These are phyloP conservation scores for Ogataea minuta DNA, from an alignment of 805 yeast species.

Conservation along the genomic window DNA sequence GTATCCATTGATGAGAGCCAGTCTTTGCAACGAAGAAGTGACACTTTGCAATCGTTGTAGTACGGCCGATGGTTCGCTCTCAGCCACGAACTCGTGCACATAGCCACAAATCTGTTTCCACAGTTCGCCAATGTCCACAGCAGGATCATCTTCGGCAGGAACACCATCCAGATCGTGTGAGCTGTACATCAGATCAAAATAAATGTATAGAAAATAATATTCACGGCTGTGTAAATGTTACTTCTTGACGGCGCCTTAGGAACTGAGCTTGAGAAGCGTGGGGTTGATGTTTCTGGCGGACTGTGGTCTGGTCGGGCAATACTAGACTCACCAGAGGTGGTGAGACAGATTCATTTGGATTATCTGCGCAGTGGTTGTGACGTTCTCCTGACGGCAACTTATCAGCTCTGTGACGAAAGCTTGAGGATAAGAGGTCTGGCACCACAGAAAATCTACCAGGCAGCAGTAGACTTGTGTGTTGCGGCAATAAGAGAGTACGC, in stretches of 20 bases:
- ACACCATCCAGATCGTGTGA: conserved; percentile 3
- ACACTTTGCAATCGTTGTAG: neutral
- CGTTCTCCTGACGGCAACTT: conserved; percentile 53
- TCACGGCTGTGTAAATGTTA: conserved; percentile 8
- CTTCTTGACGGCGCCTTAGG: conserved; percentile 67
- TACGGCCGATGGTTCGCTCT: neutral
- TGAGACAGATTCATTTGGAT: conserved; percentile 47
- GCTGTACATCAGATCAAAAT: neutral
- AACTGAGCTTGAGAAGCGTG: conserved; percentile 53
- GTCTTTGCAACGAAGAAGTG: neutral
- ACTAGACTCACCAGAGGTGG: conserved; percentile 40
- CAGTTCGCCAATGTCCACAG: conserved; percentile 6
- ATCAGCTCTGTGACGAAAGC: conserved; percentile 53
- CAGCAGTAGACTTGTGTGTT: conserved; percentile 26
- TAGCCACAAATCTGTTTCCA: conserved; percentile 1
- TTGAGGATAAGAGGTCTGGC: conserved; percentile 29
- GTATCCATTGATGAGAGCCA: conserved; percentile 1
- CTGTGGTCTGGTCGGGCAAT: conserved; percentile 65
- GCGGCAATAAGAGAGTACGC: conserved; percentile 20
- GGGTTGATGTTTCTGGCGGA: conserved; percentile 42
- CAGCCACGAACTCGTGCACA: conserved; percentile 5
- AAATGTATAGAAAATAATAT: conserved; percentile 2
- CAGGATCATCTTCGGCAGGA: conserved; percentile 5
- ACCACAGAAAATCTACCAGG: conserved; percentile 21
- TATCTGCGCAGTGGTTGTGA: conserved; percentile 57